Evolutionary conservation across 2,329 filamentous ascomycete species (phyloP), one percentile per base, ranked within the genome.

Genomic region (Apiospora saccharicola): DNA sequence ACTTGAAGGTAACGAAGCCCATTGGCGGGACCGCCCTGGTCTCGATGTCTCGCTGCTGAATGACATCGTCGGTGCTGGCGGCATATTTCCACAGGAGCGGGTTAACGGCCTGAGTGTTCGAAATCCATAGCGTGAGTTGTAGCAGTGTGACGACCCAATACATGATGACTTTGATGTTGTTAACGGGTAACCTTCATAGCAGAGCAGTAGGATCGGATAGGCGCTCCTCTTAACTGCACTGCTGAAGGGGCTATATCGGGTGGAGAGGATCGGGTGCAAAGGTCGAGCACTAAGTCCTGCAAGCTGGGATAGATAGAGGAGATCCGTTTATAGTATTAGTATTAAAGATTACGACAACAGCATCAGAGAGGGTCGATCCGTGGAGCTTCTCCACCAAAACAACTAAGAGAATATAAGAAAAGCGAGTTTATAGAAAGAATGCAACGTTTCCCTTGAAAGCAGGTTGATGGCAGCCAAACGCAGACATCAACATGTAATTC

Each of bases 71-170:
- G 22, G 70, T 10, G 44, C 47, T 26, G 41, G 13, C 41, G 34
- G 53, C 43, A 47, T 44, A 34, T 72, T 41, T 41, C 57, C 34
- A 41, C 19, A 64, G 22, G 12, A 86, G 85, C 30, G 77, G 78
- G 77, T 51, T 44, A 83, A 88, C 5, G 85, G 85, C 68, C 80
- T 86, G 77, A 90, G 87, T 70, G 88, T 88, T 70, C 84, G 79
- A 71, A 71, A 83, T 81, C 81, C 85, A 88, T 78, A 89, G 77
- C 75, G 85, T 83, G 78, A 90, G 78, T 77, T 85, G 85, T 73
- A 86, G 76, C 61, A 88, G 75, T 73, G 83, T 67, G 16, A 74
- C 75, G 71, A 69, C 71, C 68, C 70, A 73, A 77, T 77, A 75
- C 79, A 81, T 81, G 72, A 64, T 64, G 57, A 34, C 57, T 64